Conservation (phyloP, 106 monocot species). For the Dactylorhiza incarnata region DNA sequence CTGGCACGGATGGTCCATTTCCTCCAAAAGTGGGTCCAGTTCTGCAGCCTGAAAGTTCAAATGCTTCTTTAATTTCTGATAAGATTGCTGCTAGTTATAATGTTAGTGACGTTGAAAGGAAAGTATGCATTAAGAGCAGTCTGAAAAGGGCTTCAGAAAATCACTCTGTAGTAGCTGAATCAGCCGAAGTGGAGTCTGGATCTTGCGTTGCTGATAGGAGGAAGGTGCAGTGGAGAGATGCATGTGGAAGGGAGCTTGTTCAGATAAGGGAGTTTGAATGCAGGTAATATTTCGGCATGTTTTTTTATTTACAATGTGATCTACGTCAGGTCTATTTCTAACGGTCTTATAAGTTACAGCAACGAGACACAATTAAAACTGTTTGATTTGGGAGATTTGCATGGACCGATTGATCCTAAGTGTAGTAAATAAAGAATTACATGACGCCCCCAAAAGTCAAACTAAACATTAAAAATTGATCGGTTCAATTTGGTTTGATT, state of each 20-base stretch:
- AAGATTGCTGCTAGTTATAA: not conserved
- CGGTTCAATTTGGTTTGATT: too few relatives aligned
- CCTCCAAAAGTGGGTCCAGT: constrained; percentile 32
- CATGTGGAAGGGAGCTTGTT: constrained; percentile 59
- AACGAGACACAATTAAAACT: not conserved
- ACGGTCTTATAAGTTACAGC: not conserved
- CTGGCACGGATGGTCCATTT: constrained; percentile 24
- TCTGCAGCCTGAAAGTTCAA: constrained; percentile 17
- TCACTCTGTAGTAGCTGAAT: constrained; percentile 18
- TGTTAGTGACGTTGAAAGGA: constrained; percentile 16
- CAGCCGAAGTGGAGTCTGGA: constrained; percentile 16
- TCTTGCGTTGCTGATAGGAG: constrained; percentile 29
- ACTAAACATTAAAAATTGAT: too few relatives aligned
- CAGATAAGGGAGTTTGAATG: constrained; percentile 83
- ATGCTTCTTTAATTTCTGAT: constrained; percentile 14
- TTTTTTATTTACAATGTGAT: not conserved
- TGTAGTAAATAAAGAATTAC: too few relatives aligned
- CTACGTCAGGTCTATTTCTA: not conserved
- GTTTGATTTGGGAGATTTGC: not conserved
- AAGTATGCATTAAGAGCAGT: constrained; percentile 32
- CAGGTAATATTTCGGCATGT: constrained; percentile 28
- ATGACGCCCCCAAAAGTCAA: too few relatives aligned
- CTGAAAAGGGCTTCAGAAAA: constrained; percentile 40
- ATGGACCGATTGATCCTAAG: not conserved
- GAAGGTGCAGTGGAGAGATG: constrained; percentile 86